phyloP scores from a whole-genome alignment of 2,329 filamentous ascomycete genomes.

The Pseudogymnoascus sp. region DNA sequence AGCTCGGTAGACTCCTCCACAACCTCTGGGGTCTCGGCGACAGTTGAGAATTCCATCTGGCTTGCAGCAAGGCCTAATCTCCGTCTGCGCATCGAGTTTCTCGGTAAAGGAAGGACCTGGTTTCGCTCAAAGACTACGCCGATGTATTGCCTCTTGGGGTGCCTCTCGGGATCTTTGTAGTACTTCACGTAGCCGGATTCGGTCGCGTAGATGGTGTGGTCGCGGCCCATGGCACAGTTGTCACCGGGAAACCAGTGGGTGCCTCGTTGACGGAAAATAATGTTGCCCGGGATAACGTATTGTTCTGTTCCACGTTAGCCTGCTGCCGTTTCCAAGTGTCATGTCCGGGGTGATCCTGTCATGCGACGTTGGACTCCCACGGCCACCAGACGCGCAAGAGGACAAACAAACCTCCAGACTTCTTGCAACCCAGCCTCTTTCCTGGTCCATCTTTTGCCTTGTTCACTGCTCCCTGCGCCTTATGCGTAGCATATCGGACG shows the following conservation, averaged over 20 bases:
- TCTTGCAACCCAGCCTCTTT: constrained; percentile 92
- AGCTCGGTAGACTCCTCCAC: constrained; percentile 11
- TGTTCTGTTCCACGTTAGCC: constrained; percentile 52
- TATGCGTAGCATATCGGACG: constrained; percentile 32
- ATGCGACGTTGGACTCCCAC: background rate
- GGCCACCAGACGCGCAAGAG: background rate
- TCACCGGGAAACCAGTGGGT: constrained; percentile 93
- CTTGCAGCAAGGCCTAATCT: constrained; percentile 63
- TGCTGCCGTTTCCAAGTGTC: background rate
- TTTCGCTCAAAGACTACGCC: constrained; percentile 81
- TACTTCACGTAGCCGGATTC: constrained; percentile 89
- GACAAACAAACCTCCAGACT: constrained; percentile 61
- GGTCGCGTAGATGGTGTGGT: constrained; percentile 89
- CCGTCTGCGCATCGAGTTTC: constrained; percentile 64
- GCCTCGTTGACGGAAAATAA: constrained; percentile 94
- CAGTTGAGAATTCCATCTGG: constrained; percentile 32
- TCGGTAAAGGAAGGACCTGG: constrained; percentile 69
- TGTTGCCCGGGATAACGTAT: constrained; percentile 91
- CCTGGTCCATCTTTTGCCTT: constrained; percentile 61
- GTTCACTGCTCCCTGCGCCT: constrained; percentile 62
- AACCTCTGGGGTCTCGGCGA: constrained; percentile 7
- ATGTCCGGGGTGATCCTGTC: background rate
- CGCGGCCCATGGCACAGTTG: constrained; percentile 88
- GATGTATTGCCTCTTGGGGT: constrained; percentile 89
- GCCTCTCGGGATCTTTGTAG: constrained; percentile 76